phyloP scores from a whole-genome alignment of 108 stramenopile species.

The Chaetoceros muelleri region DNA sequence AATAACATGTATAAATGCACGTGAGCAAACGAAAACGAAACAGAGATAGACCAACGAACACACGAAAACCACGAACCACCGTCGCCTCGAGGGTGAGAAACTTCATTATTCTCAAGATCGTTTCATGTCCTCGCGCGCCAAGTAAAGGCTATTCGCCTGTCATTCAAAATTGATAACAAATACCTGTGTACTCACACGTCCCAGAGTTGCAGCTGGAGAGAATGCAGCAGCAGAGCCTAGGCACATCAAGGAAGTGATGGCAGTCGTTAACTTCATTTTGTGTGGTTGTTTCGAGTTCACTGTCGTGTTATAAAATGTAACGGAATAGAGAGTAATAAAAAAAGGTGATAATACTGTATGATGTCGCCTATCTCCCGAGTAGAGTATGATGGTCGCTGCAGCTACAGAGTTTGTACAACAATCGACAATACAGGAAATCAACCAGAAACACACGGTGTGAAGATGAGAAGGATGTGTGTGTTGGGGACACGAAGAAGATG shows the following conservation, averaged over 20 bases:
- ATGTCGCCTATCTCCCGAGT: too few relatives aligned
- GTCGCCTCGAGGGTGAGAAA: neutral
- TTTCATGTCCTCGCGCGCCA: neutral
- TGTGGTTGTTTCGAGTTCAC: too few relatives aligned
- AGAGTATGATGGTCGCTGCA: too few relatives aligned
- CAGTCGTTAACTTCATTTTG: constrained; percentile 9
- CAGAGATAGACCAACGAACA: neutral
- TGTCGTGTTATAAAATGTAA: too few relatives aligned
- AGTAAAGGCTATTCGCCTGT: neutral
- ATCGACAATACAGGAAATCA: too few relatives aligned
- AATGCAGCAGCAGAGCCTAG: constrained; percentile 2
- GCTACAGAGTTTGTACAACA: too few relatives aligned
- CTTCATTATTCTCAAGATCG: neutral
- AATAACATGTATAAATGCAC: too few relatives aligned
- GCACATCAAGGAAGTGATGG: neutral
- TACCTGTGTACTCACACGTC: neutral
- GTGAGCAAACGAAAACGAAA: neutral
- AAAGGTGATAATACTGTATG: too few relatives aligned
- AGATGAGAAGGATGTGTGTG: too few relatives aligned
- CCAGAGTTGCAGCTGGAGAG: neutral
- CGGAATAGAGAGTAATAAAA: too few relatives aligned
- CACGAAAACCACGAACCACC: neutral
- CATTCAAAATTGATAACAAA: neutral
- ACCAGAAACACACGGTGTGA: too few relatives aligned
- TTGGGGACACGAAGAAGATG: too few relatives aligned